Conservation (phyloP, 345 rosid genomes). For the Chamaenerion angustifolium region DNA sequence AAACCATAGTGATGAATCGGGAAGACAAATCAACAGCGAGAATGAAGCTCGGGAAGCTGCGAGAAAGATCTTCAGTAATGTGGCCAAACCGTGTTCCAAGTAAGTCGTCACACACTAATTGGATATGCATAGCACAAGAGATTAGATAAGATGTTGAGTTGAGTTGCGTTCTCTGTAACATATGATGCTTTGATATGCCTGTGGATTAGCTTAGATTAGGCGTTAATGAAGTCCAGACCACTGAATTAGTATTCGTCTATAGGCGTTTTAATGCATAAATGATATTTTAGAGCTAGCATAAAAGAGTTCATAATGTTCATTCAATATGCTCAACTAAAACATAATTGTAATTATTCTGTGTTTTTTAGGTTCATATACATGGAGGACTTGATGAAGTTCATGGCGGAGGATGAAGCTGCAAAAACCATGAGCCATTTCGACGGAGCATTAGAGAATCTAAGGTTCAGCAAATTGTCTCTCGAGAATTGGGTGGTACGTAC, state of each 20-base stretch:
- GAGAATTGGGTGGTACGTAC: conserved; percentile 16
- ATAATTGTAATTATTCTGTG: background rate
- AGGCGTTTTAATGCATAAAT: background rate
- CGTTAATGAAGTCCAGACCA: too few species aligned
- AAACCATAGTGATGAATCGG: conserved; percentile 26
- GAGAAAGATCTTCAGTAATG: conserved; percentile 12
- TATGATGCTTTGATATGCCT: too few species aligned
- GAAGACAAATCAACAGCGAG: conserved; percentile 23
- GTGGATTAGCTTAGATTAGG: too few species aligned
- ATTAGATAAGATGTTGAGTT: too few species aligned
- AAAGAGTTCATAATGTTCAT: too few species aligned
- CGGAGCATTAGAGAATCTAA: conserved; percentile 9
- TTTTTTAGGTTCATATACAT: conserved; percentile 7
- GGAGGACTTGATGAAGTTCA: conserved; percentile 14
- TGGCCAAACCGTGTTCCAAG: conserved; percentile 5
- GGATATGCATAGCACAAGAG: too few species aligned
- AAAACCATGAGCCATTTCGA: conserved; percentile 15
- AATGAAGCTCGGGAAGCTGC: conserved; percentile 12
- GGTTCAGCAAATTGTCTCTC: conserved; percentile 10
- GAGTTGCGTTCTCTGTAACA: too few species aligned
- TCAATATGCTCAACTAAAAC: too few species aligned
- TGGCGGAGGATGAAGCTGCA: conserved; percentile 14
- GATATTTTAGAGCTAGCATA: too few species aligned
- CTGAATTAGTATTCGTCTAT: too few species aligned
- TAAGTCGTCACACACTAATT: background rate